Evolutionary conservation across 768 basidiomycete genomes (phyloP), one percentile per base, ranked within the genome.

Genomic region (Leccinum fibrillosum): DNA sequence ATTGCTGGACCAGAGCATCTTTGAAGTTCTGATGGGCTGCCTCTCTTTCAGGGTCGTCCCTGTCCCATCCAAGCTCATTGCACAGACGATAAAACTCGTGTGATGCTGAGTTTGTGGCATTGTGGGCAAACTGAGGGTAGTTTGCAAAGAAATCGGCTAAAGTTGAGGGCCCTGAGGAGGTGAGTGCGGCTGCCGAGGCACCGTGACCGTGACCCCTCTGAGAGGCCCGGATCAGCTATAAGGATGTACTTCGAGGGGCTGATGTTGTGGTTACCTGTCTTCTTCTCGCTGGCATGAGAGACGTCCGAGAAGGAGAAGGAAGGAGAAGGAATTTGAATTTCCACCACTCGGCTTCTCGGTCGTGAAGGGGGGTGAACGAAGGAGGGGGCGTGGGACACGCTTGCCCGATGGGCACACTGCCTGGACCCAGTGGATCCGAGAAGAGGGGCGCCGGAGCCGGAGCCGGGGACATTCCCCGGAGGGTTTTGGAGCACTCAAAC

Each of bases 61-160:
- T 19, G 1, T 45, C 44, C 65, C 65, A 67, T 6, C 28, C 55
- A 1, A 13, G 12, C 7, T 58, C 13, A 35, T 67, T 19, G 35
- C 65, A 66, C 11, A 53, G 28, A n/a, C 59, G 59, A 21, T 60
- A 60, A 19, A 60, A 60, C 32, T 60, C 59, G 45, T 25, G 51
- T 51, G 55, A 53, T 5, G 59, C 55, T n/a, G 55, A 60, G n/a
- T 39, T 12, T 6, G 37, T 52, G 10, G 59, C 7, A 12, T 56
- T 23, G 21, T 60, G 48, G 17, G 34, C 3, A 12, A 60, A 60
- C 28, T 6, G 13, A 2, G 59, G 55, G 17, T 19, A 49, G 1
- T 12, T 17, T n/a, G 37, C 35, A 8, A 59, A 59, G 3, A 59
- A 59, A 1, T 19, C 45, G 2, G 23, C 3, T 1, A 59, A 35